These are phyloP conservation scores for Ajuga reptans DNA, from an alignment of 305 asterid genomes.

Conservation along the genomic window DNA sequence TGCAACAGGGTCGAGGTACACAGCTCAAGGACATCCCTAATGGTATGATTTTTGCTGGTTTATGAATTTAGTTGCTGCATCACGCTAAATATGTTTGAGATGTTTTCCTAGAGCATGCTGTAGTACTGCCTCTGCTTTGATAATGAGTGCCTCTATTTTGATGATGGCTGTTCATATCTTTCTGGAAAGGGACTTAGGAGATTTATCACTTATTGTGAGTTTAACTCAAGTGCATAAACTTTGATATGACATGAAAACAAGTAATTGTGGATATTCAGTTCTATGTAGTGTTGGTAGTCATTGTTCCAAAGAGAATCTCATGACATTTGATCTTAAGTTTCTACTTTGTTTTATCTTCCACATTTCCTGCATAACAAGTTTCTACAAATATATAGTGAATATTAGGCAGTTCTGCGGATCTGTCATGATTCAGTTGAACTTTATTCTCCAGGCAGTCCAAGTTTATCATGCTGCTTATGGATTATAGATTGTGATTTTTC, in stretches of 20 bases:
- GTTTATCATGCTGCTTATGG: background rate
- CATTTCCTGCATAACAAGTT: background rate
- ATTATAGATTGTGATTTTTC: background rate
- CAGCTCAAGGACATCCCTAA: slow-evolving; percentile 88
- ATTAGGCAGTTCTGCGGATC: background rate
- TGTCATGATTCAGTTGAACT: background rate
- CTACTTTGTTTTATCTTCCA: background rate
- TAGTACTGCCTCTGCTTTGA: background rate
- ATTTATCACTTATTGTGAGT: background rate
- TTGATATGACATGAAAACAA: background rate
- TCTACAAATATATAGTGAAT: background rate
- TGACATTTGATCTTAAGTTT: background rate
- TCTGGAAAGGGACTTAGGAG: background rate
- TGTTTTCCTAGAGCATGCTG: background rate
- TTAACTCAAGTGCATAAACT: background rate
- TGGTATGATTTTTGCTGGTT: slow-evolving; percentile 39
- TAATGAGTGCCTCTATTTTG: background rate
- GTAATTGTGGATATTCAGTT: background rate
- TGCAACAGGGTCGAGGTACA: slow-evolving; percentile 69
- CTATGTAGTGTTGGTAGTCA: background rate
- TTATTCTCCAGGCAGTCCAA: background rate
- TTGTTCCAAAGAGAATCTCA: background rate
- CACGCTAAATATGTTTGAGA: background rate
- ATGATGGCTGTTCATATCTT: slow-evolving; percentile 1
- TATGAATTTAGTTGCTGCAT: background rate